These are phyloP conservation scores for Gleditsia sinensis DNA, from an alignment of 306 rosid species.

Conservation along the genomic window DNA sequence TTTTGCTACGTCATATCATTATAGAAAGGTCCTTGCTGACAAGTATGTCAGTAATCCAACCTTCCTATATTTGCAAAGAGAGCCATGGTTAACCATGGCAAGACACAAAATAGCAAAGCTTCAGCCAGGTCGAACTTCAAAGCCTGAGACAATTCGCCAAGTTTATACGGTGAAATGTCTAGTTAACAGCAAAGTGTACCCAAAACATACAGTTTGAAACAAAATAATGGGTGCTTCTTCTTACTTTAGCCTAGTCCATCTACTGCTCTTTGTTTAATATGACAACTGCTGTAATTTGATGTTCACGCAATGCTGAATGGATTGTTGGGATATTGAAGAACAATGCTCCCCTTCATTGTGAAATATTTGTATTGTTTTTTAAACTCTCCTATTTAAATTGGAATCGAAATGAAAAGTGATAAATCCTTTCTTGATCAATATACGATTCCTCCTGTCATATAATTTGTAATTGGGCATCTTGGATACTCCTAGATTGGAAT, in stretches of 20 bases:
- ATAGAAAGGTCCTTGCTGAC: too few relatives aligned
- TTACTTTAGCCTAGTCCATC: constrained; percentile 39
- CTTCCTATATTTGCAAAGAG: too few relatives aligned
- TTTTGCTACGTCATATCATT: too few relatives aligned
- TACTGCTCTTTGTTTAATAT: constrained; percentile 30
- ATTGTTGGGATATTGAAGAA: constrained; percentile 32
- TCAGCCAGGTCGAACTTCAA: too few relatives aligned
- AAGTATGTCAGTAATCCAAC: too few relatives aligned
- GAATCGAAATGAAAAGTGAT: constrained; percentile 39
- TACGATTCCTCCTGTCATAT: constrained; percentile 68
- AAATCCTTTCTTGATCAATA: constrained; percentile 42
- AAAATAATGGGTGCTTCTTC: constrained; percentile 38
- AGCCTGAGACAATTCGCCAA: too few relatives aligned
- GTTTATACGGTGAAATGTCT: too few relatives aligned
- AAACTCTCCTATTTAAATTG: constrained; percentile 38
- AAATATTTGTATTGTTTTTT: constrained; percentile 36
- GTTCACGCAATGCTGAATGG: constrained; percentile 33
- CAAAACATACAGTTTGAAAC: too few relatives aligned
- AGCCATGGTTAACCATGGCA: too few relatives aligned
- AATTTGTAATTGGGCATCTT: too few relatives aligned
- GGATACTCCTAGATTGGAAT: neutral
- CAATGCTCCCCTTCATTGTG: constrained; percentile 25
- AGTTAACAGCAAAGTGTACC: too few relatives aligned
- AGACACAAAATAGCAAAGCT: too few relatives aligned
- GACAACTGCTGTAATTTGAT: constrained; percentile 37